phyloP scores from a whole-genome alignment of 345 rosid species.

The Eucalyptus viminalis region DNA sequence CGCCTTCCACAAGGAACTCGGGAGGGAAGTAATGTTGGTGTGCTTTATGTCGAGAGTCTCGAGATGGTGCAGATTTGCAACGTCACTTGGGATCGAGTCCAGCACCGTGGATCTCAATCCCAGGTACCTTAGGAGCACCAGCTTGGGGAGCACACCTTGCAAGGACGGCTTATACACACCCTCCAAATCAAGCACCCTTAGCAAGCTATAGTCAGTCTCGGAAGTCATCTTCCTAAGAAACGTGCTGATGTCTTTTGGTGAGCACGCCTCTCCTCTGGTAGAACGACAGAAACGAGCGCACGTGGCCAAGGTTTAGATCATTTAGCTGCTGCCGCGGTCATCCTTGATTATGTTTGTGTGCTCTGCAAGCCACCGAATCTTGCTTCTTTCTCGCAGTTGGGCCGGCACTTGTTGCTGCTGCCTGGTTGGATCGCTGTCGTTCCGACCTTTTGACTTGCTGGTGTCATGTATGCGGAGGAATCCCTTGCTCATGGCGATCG shows the following conservation, averaged over 20 bases:
- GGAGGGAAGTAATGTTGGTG: not conserved
- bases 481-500: fast-evolving
- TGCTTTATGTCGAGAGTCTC: constrained; percentile 10
- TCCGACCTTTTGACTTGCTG: fast-evolving
- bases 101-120: constrained; percentile 11
- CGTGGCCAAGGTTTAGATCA: fast-evolving
- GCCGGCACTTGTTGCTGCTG: not conserved
- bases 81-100: not conserved
- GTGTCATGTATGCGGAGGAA: no score
- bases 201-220: no score
- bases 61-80: not conserved
- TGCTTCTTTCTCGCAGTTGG: no score
- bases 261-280: not conserved
- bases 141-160: not conserved
- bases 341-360: not conserved
- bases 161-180: constrained; percentile 5
- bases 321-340: fast-evolving
- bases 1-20: not conserved
- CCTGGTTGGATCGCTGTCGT: not conserved
- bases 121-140: constrained; percentile 4
- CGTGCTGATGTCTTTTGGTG: no score
- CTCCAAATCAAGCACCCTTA: not conserved
- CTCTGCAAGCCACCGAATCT: not conserved
- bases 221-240: not conserved
- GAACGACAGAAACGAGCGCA: not conserved